phyloP scores from a whole-genome alignment of 306 rosid genomes.

The Trifolium fragiferum region DNA sequence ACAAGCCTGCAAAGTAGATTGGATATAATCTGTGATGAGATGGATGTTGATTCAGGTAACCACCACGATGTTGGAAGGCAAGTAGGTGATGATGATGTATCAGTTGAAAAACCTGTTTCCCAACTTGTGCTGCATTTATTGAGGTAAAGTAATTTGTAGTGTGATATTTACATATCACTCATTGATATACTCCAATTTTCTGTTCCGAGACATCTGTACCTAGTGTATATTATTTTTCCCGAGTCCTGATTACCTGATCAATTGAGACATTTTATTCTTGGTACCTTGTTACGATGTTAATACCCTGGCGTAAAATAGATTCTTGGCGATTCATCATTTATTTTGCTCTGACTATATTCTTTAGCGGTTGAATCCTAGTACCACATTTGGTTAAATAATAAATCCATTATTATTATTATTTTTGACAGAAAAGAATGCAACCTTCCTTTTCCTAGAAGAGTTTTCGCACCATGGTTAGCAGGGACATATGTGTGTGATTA shows the following conservation, averaged over 20 bases:
- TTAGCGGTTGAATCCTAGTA: neutral
- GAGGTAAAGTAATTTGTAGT: constrained; percentile 52
- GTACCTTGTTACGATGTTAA: neutral
- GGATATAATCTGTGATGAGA: constrained; percentile 88
- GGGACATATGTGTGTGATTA: constrained; percentile 78
- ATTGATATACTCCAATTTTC: constrained; percentile 23
- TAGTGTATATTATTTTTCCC: constrained; percentile 13
- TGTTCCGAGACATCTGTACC: constrained; percentile 31
- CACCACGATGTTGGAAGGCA: constrained; percentile 48
- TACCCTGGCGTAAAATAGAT: constrained; percentile 3
- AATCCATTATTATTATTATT: constrained; percentile 5
- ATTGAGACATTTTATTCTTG: neutral
- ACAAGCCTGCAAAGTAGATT: constrained; percentile 85
- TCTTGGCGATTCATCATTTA: constrained; percentile 19
- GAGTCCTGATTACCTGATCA: constrained; percentile 16
- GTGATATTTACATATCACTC: constrained; percentile 12
- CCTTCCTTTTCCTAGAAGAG: constrained; percentile 89
- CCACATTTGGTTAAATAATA: constrained; percentile 10
- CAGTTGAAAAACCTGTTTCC: constrained; percentile 61
- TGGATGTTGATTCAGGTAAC: constrained; percentile 55
- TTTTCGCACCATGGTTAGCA: constrained; percentile 87
- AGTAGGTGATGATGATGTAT: constrained; percentile 50
- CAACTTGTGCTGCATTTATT: constrained; percentile 53
- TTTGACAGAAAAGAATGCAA: constrained; percentile 67
- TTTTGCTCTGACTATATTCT: constrained; percentile 5